A percentile compares a stretch with the other conserved stretches of the same genome.
Evolutionary conservation across 2,329 filamentous ascomycete species (phyloP).

Genomic region (Pseudogymnoascus sp.): DNA sequence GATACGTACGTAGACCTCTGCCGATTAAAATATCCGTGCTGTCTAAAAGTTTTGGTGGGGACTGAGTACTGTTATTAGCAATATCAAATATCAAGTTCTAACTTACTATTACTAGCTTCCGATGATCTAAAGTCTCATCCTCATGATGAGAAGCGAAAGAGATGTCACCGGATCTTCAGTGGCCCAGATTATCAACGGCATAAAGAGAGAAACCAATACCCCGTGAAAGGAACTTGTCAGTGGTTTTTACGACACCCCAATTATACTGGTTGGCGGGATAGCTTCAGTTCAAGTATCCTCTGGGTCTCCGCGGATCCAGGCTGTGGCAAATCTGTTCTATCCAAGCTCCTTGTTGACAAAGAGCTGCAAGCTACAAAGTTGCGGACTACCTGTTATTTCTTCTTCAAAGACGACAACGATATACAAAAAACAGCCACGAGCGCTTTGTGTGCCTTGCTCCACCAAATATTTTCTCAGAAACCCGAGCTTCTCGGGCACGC

Average conservation of each 20-base stretch:
- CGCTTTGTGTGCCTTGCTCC: slow-evolving; percentile 36
- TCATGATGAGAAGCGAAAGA: neutral
- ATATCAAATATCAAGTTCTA: too few species aligned
- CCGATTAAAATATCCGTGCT: too few species aligned
- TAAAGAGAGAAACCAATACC: slow-evolving; percentile 25
- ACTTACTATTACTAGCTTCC: neutral
- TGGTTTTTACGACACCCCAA: slow-evolving; percentile 30
- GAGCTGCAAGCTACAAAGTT: slow-evolving; percentile 17
- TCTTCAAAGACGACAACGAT: slow-evolving; percentile 34
- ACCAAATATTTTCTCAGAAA: slow-evolving; percentile 33
- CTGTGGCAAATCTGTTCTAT: slow-evolving; percentile 35
- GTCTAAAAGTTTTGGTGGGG: too few species aligned
- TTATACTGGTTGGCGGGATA: slow-evolving; percentile 27
- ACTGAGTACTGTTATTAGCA: too few species aligned
- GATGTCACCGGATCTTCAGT: neutral
- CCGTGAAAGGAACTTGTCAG: slow-evolving; percentile 26
- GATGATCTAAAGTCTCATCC: neutral
- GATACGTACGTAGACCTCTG: neutral
- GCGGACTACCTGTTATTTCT: slow-evolving; percentile 36
- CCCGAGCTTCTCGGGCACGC: slow-evolving; percentile 31
- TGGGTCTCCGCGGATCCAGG: slow-evolving; percentile 36
- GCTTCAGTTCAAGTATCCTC: slow-evolving; percentile 25
- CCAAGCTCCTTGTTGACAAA: slow-evolving; percentile 30
- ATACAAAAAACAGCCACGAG: slow-evolving; percentile 31
- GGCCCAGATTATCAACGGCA: slow-evolving; percentile 27